Percentiles rank a stretch among this genome's conserved stretches.
phyloP scores from a whole-genome alignment of 352 stramenopile species.

The Globisporangium mamillatum region DNA sequence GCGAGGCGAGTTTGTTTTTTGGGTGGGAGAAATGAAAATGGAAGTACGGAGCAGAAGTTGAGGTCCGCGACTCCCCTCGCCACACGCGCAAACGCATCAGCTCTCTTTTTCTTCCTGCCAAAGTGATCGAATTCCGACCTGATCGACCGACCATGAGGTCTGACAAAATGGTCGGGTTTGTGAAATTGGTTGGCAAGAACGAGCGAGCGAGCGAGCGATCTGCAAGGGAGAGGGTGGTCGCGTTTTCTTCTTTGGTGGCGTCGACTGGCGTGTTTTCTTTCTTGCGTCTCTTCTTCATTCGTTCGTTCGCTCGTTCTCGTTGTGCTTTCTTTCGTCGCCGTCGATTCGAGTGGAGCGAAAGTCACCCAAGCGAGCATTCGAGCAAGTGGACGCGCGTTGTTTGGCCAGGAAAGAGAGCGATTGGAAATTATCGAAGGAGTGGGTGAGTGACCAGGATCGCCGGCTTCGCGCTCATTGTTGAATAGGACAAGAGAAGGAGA shows the following conservation, averaged over 20 bases:
- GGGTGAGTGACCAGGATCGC: neutral
- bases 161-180: neutral
- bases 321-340: neutral
- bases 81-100: neutral
- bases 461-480: neutral
- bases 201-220: neutral
- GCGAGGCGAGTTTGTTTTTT: conserved; percentile 11
- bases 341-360: neutral
- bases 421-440: neutral
- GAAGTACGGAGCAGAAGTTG: conserved; percentile 9
- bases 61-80: neutral
- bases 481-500: neutral
- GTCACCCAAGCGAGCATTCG: neutral
- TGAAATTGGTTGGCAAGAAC: neutral
- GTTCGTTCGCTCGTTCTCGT: neutral
- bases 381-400: neutral
- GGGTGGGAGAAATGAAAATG: conserved; percentile 10
- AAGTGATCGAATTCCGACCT: neutral
- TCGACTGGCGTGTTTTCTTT: neutral
- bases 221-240: neutral
- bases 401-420: neutral
- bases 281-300: neutral
- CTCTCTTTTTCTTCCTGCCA: neutral
- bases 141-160: neutral
- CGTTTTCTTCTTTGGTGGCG: conserved; percentile 6